Evolutionary conservation across 2,329 filamentous ascomycete species (phyloP).

Genomic region (Hymenotorrendiella dingleyae): DNA sequence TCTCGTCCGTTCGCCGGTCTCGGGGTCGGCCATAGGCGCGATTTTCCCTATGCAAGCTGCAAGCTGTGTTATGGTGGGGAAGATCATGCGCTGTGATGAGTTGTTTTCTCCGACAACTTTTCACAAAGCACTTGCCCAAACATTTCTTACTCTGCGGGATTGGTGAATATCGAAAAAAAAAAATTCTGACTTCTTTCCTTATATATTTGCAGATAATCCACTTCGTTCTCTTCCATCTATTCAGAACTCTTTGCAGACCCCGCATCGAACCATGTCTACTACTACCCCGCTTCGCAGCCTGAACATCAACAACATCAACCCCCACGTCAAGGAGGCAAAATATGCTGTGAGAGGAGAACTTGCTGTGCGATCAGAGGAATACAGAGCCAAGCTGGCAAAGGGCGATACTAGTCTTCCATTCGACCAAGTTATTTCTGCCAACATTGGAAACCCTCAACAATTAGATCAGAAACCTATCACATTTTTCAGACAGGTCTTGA

Average conservation of each 20-base stretch:
- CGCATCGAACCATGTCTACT: slow-evolving; percentile 28
- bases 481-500: slow-evolving; percentile 96
- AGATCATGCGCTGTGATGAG: slow-evolving; percentile 19
- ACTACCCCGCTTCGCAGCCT: slow-evolving; percentile 46
- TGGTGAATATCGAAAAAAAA: too few species aligned
- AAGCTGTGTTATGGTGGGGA: slow-evolving; percentile 17
- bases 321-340: slow-evolving; percentile 76
- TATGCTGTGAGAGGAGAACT: slow-evolving; percentile 97
- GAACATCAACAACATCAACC: slow-evolving; percentile 86
- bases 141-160: too few species aligned
- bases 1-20: background rate
- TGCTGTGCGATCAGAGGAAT: slow-evolving; percentile 87
- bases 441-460: slow-evolving; percentile 98
- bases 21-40: slow-evolving; percentile 16
- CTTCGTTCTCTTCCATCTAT: slow-evolving; percentile 10
- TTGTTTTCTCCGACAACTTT: slow-evolving; percentile 11
- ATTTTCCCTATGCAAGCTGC: background rate
- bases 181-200: slow-evolving; percentile 3
- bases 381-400: slow-evolving; percentile 65
- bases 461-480: slow-evolving; percentile 98
- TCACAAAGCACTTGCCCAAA: too few species aligned
- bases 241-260: slow-evolving; percentile 2
- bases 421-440: slow-evolving; percentile 86
- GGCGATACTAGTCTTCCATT: slow-evolving; percentile 64
- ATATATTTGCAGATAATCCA: slow-evolving; percentile 9